Conservation (phyloP, 345 rosid species). For the Raphanus raphanistrum region DNA sequence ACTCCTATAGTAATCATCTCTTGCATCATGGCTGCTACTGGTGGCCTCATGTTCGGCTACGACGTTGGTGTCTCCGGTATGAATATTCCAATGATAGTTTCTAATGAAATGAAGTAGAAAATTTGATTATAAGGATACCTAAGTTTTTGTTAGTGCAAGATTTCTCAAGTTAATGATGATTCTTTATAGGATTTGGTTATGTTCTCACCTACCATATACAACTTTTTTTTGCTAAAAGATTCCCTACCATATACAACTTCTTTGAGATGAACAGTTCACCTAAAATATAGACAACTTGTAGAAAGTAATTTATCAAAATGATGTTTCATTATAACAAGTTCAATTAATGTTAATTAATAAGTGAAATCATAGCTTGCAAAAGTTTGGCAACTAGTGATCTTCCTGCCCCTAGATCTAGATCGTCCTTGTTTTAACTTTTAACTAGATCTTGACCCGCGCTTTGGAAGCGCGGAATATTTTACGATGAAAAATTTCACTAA, state of each 20-base stretch:
- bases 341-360: neutral
- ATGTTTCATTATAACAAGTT: neutral
- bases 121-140: neutral
- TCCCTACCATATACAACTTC: conserved; percentile 13
- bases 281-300: neutral
- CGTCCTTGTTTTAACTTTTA: neutral
- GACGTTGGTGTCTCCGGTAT: conserved; percentile 92
- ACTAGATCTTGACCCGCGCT: too few relatives aligned
- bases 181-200: neutral
- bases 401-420: neutral
- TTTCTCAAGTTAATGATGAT: neutral
- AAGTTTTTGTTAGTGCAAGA: conserved; percentile 16
- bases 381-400: neutral
- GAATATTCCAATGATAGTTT: neutral
- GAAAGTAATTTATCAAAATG: neutral
- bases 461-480: too few relatives aligned
- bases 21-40: conserved; percentile 95
- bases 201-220: conserved; percentile 16
- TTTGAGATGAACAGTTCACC: conserved; percentile 15
- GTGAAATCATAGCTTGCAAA: neutral
- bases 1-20: conserved; percentile 85
- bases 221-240: too few relatives aligned
- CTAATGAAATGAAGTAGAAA: neutral
- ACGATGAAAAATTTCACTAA: too few relatives aligned
- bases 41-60: conserved; percentile 97